Evolutionary conservation across 257 asterid species (phyloP), one percentile per base, ranked within the genome.

Genomic region (Sherardia arvensis): DNA sequence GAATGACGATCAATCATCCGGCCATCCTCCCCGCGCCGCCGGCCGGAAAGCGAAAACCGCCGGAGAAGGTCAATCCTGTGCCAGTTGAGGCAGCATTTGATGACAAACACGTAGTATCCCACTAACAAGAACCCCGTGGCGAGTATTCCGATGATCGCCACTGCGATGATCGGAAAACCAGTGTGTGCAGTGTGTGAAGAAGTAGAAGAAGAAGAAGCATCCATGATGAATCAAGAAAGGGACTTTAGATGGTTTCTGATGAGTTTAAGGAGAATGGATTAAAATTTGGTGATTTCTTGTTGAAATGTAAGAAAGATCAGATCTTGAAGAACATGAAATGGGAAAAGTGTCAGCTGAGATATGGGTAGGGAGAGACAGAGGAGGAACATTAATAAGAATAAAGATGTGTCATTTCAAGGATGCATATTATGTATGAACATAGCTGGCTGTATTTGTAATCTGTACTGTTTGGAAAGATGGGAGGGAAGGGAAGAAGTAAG

Each of bases 51-150:
- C 0, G 95, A 81, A 62, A 85, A 79, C 18, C 91, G 85, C 34
- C 82, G 22, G 0, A 86, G 55, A 0, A 92, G 76, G 45, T 88
- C 98, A 74, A 87, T 83, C 6, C 94, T 54, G 75, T 86, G 93
- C 95, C 97, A 86, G 76, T 61, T 88, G 26, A 88, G 66, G 84
- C 98, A 88, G 72, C 97, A 88, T 65, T 92, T 92, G 74, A 89
- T 92, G 47, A 85, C 95, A 65, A 92, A 89, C 3, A 92, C 66
- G 81, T 92, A 92, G 91, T 87, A 92, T 76, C 97, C 69, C 20
- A 92, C 89, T 3, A 92, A 88, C 67, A 92, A 76, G 75, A 92
- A 71, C 0, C 82, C 91, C 17, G 95, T 89, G 66, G 98, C 91
- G 0, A 87, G 11, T 2, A 92, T 92, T 21, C 98, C 98, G 30